phyloP scores from a whole-genome alignment of 176 grass and related monocot species.

The Coix lacrymajobi region DNA sequence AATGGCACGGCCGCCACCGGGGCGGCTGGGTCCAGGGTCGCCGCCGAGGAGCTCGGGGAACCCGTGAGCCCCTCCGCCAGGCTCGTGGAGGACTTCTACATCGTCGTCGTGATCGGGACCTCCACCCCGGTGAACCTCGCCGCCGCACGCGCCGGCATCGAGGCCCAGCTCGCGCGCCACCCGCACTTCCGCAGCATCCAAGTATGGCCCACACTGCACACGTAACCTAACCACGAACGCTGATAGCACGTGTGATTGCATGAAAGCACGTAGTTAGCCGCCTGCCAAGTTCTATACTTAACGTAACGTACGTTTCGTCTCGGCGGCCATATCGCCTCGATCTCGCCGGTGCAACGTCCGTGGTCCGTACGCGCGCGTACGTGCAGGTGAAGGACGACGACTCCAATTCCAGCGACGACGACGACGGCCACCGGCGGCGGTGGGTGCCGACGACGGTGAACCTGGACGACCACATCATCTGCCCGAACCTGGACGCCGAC shows the following conservation, averaged over 20 bases:
- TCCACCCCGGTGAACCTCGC: slow-evolving; percentile 37
- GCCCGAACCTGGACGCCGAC: slow-evolving; percentile 33
- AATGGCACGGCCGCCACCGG: neutral
- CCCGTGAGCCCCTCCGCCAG: slow-evolving; percentile 61
- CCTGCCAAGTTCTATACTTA: no score
- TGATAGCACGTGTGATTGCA: no score
- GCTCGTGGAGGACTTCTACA: slow-evolving; percentile 67
- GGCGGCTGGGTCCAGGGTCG: neutral
- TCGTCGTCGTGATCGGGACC: slow-evolving; percentile 57
- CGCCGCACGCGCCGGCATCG: slow-evolving; percentile 46
- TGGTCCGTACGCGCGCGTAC: no score
- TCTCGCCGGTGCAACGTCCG: no score
- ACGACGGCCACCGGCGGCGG: slow-evolving; percentile 19
- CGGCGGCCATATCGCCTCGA: no score
- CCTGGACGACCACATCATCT: slow-evolving; percentile 62
- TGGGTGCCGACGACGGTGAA: slow-evolving; percentile 59
- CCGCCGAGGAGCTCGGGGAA: slow-evolving; percentile 11
- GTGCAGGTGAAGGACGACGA: slow-evolving; percentile 41
- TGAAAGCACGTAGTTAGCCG: no score
- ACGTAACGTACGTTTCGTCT: neutral
- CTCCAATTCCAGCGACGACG: no score
- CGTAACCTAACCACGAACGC: neutral
- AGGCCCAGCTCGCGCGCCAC: slow-evolving; percentile 57
- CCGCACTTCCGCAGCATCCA: slow-evolving; percentile 87
- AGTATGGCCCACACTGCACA: neutral